A percentile compares a stretch with the other conserved stretches of the same genome.
Evolutionary conservation across 805 yeast genomes (phyloP).

Genomic region (Candida bentonensis): DNA sequence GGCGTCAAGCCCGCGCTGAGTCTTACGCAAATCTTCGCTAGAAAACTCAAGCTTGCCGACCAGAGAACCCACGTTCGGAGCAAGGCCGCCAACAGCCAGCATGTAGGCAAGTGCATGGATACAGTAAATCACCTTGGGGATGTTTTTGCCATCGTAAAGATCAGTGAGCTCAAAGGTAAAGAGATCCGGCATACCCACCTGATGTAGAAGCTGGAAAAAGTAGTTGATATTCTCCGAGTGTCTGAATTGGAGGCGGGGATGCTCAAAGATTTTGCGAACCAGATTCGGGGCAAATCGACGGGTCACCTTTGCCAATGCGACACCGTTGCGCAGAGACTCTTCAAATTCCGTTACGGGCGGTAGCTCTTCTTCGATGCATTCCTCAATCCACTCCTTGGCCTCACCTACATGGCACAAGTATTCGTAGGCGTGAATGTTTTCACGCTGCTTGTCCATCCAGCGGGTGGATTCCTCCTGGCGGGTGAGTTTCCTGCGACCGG

Average conservation of each 20-base stretch:
- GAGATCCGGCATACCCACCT: conserved; percentile 67
- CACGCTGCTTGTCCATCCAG: conserved; percentile 25
- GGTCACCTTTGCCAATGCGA: conserved; percentile 66
- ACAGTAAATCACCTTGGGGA: conserved; percentile 90
- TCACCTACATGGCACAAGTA: conserved; percentile 69
- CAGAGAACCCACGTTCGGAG: conserved; percentile 48
- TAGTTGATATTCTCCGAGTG: conserved; percentile 87
- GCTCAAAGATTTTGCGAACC: conserved; percentile 39
- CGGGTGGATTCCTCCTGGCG: not conserved
- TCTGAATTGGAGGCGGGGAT: conserved; percentile 61
- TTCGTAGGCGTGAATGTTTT: conserved; percentile 46
- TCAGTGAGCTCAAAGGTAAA: conserved; percentile 88
- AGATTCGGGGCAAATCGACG: conserved; percentile 54
- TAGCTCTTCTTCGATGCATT: conserved; percentile 41
- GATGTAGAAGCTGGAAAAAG: conserved; percentile 55
- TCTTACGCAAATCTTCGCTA: conserved; percentile 51
- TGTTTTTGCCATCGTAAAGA: conserved; percentile 77
- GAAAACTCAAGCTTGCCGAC: conserved; percentile 50
- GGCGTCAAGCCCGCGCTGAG: conserved; percentile 49
- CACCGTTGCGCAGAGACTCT: conserved; percentile 69
- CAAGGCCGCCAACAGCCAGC: conserved; percentile 40
- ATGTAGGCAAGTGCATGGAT: conserved; percentile 76
- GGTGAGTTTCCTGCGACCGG: conserved; percentile 2
- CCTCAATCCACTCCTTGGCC: conserved; percentile 71
- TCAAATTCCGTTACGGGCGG: conserved; percentile 47